phyloP scores from a whole-genome alignment of 2,329 filamentous ascomycete species.

The Epichloe typhina region DNA sequence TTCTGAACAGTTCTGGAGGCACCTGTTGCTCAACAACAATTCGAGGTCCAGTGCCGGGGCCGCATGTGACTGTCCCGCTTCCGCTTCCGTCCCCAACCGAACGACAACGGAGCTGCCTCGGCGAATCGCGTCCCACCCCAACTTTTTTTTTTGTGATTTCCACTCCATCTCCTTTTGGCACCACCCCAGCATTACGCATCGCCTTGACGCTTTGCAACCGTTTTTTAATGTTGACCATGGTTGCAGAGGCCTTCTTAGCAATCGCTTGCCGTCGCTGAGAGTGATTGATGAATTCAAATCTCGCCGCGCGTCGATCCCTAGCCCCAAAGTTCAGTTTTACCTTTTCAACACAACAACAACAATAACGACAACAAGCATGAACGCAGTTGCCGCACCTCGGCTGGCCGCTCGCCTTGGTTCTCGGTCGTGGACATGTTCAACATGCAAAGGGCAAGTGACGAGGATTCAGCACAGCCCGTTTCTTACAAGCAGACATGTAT shows the following conservation, averaged over 20 bases:
- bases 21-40: too few species aligned
- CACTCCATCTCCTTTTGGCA: background rate
- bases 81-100: conserved; percentile 6
- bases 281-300: conserved; percentile 2
- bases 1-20: too few species aligned
- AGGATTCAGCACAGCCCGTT: conserved; percentile 17
- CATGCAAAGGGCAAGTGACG: conserved; percentile 28
- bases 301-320: background rate
- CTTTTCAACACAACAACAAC: background rate
- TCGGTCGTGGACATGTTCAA: conserved; percentile 33
- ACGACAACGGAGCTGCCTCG: conserved; percentile 5
- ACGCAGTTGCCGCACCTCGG: conserved; percentile 25
- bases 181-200: background rate
- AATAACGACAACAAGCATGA: conserved; percentile 20
- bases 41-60: too few species aligned
- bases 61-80: background rate
- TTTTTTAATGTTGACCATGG: conserved; percentile 5
- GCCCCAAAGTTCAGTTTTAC: background rate
- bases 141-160: conserved; percentile 1
- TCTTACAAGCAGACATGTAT: conserved; percentile 16
- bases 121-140: conserved; percentile 9
- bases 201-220: background rate
- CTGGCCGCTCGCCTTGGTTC: conserved; percentile 24
- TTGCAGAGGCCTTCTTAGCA: conserved; percentile 1
- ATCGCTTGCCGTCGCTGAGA: conserved; percentile 4